phyloP scores from a whole-genome alignment of 2,329 filamentous ascomycete genomes.

The Fusarium buharicum region DNA sequence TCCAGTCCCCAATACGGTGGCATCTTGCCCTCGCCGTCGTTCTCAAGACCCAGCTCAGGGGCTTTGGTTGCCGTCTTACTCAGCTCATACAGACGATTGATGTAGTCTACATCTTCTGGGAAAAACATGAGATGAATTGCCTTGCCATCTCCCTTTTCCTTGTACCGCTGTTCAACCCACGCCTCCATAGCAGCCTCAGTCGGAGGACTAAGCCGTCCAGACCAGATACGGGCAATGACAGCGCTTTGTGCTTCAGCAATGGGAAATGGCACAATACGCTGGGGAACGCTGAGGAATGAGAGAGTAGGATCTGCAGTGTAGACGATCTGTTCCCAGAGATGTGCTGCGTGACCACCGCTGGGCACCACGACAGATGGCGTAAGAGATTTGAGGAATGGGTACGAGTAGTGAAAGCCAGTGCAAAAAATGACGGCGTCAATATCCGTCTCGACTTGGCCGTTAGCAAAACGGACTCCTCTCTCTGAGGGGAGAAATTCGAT shows the following conservation, averaged over 20 bases:
- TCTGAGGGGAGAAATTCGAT: conserved; percentile 57
- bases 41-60: conserved; percentile 48
- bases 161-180: conserved; percentile 69
- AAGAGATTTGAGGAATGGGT: conserved; percentile 70
- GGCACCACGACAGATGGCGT: conserved; percentile 64
- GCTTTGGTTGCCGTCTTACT: conserved; percentile 52
- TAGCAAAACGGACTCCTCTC: conserved; percentile 68
- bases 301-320: conserved; percentile 72
- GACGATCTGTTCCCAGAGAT: conserved; percentile 77
- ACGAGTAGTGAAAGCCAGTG: conserved; percentile 86
- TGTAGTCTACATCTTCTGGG: conserved; percentile 68
- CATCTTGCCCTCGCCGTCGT: conserved; percentile 51
- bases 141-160: conserved; percentile 56
- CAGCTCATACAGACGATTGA: conserved; percentile 66
- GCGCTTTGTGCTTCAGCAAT: conserved; percentile 75
- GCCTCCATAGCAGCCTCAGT: conserved; percentile 63
- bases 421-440: conserved; percentile 83
- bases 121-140: conserved; percentile 56
- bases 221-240: conserved; percentile 73
- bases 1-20: conserved; percentile 55
- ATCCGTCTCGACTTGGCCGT: conserved; percentile 69
- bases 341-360: conserved; percentile 71
- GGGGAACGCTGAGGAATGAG: conserved; percentile 71
- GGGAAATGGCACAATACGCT: conserved; percentile 78
- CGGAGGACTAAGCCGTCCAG: conserved; percentile 69